Percentiles rank a stretch among this genome's conserved stretches.
Conservation (phyloP, 352 stramenopile genomes). For the Phytophthora meadii region DNA sequence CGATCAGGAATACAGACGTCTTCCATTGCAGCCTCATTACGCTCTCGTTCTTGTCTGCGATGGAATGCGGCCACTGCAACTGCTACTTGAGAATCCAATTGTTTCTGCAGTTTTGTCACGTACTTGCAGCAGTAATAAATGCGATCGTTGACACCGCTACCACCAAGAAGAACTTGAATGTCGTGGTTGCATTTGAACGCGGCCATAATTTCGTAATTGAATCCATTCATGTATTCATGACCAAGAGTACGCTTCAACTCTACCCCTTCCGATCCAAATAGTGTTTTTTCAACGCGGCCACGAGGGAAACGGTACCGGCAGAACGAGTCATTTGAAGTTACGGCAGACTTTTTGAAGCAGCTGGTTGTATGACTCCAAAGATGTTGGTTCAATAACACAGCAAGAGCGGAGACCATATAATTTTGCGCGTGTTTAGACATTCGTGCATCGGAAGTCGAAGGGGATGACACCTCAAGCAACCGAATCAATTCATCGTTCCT, state of each 20-base stretch:
- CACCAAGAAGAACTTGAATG: neutral
- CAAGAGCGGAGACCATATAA: neutral
- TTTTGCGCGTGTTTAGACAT: neutral
- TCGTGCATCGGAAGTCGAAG: neutral
- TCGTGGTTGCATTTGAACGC: neutral
- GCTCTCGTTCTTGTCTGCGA: neutral
- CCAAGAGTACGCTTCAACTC: neutral
- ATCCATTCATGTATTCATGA: neutral
- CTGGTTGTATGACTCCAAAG: neutral
- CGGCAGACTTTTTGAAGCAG: neutral
- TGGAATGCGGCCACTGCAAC: neutral
- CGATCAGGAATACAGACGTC: neutral
- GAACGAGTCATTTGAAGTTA: neutral
- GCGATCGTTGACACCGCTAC: neutral
- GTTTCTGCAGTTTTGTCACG: neutral
- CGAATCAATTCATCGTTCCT: neutral
- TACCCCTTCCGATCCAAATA: neutral
- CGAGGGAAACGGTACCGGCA: neutral
- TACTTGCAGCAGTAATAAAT: neutral
- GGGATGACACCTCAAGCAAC: neutral
- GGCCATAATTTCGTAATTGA: neutral
- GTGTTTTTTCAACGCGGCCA: neutral
- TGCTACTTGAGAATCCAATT: neutral
- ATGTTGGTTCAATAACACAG: neutral
- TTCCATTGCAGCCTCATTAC: neutral